Conservation (phyloP, 371 early-diverging fungal genomes). For the Mortierella sp. region DNA sequence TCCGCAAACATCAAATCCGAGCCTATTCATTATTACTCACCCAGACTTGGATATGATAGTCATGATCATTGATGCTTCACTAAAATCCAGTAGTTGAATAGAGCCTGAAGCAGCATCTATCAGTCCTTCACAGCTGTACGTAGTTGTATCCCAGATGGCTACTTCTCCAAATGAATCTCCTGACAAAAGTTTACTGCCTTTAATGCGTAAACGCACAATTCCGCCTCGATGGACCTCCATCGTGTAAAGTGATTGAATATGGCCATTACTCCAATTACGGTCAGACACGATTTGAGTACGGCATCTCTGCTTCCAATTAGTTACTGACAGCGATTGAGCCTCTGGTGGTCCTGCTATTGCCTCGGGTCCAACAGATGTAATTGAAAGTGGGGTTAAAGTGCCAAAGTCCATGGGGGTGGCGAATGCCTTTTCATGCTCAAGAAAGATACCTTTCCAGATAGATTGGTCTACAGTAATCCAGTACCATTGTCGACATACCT, state of each 20-base stretch:
- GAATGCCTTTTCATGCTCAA: constrained; percentile 26
- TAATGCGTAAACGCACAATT: constrained; percentile 46
- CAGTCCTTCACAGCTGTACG: constrained; percentile 14
- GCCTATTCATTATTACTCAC: too few relatives aligned
- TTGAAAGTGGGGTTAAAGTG: background rate
- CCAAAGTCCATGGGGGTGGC: constrained; percentile 19
- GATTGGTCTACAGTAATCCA: constrained; percentile 43
- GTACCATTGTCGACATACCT: constrained; percentile 54
- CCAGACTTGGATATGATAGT: constrained; percentile 48
- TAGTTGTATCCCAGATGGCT: constrained; percentile 38
- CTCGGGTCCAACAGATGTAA: background rate
- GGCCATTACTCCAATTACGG: constrained; percentile 47
- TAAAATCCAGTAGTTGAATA: constrained; percentile 49
- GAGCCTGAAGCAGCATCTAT: constrained; percentile 43
- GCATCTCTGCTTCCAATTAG: constrained; percentile 46
- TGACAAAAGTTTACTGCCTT: constrained; percentile 31
- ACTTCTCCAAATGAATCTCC: constrained; percentile 51
- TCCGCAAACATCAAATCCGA: background rate
- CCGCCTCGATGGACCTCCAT: constrained; percentile 28
- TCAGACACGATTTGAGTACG: constrained; percentile 31
- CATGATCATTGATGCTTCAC: constrained; percentile 38
- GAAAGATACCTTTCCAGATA: constrained; percentile 34
- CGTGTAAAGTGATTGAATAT: constrained; percentile 38
- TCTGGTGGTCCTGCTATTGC: background rate
- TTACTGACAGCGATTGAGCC: background rate